These are phyloP conservation scores for Albizia julibrissin DNA, from an alignment of 306 rosid species.

Conservation along the genomic window DNA sequence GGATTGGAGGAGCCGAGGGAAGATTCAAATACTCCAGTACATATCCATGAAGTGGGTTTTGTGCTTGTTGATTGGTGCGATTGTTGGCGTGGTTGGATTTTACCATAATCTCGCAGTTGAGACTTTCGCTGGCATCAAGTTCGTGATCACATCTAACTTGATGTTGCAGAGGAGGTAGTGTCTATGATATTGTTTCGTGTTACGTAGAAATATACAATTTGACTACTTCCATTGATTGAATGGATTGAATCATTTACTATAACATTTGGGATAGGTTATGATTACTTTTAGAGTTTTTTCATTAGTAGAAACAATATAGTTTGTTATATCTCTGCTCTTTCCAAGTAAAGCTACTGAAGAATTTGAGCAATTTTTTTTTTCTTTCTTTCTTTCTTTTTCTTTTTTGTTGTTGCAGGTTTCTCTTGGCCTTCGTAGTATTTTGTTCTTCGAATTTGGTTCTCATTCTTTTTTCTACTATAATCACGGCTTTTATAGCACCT, in stretches of 20 bases:
- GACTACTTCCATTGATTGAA: neutral
- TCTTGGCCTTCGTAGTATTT: constrained; percentile 66
- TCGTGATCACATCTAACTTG: constrained; percentile 86
- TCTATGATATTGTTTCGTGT: neutral
- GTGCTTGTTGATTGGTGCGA: constrained; percentile 66
- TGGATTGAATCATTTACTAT: neutral
- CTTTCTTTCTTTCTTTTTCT: no score
- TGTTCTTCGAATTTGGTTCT: constrained; percentile 71
- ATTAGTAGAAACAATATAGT: neutral
- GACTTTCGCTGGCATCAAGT: constrained; percentile 89
- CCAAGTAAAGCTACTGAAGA: constrained; percentile 31
- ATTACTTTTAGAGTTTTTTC: neutral
- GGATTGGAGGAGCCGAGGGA: constrained; percentile 84
- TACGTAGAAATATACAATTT: neutral
- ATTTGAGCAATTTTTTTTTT: neutral
- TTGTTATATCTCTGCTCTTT: constrained; percentile 6
- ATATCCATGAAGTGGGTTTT: constrained; percentile 75
- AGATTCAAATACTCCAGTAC: constrained; percentile 60
- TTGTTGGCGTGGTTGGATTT: constrained; percentile 71
- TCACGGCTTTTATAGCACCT: constrained; percentile 84
- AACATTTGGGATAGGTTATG: neutral
- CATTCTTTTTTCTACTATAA: constrained; percentile 61
- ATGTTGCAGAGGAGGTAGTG: constrained; percentile 72
- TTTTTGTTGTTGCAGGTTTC: constrained; percentile 72
- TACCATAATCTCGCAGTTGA: constrained; percentile 90